Evolutionary conservation across 495 filamentous ascomycete species (phyloP).

Genomic region (Haplographium delicatum): DNA sequence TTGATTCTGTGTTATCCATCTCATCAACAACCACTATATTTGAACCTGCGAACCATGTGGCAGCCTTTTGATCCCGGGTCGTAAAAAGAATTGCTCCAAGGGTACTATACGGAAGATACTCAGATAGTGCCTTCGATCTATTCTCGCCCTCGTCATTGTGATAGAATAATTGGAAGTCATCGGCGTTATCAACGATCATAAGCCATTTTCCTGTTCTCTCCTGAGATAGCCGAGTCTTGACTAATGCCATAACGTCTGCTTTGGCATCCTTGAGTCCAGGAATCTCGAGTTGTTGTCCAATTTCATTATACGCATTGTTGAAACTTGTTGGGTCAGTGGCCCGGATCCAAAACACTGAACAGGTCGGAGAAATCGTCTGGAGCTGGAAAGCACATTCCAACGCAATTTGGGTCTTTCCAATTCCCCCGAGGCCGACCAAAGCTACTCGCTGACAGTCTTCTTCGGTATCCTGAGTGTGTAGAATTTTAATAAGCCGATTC

Average conservation of each 20-base stretch:
- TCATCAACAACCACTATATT: slow-evolving; percentile 26
- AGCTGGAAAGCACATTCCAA: neutral
- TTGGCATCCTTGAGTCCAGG: slow-evolving; percentile 12
- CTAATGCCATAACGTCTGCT: slow-evolving; percentile 20
- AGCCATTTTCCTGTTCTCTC: slow-evolving; percentile 24
- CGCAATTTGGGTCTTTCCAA: slow-evolving; percentile 45
- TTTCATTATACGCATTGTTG: slow-evolving; percentile 26
- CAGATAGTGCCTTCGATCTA: slow-evolving; percentile 11
- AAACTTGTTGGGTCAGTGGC: slow-evolving; percentile 17
- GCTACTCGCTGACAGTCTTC: slow-evolving; percentile 18
- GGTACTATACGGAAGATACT: slow-evolving; percentile 2
- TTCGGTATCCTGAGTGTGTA: neutral
- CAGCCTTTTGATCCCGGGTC: slow-evolving; percentile 4
- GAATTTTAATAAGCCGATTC: slow-evolving; percentile 2
- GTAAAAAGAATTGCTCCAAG: slow-evolving; percentile 10
- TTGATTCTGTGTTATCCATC: slow-evolving; percentile 27
- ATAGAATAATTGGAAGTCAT: slow-evolving; percentile 4
- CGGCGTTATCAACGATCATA: slow-evolving; percentile 5
- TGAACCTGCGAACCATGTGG: slow-evolving; percentile 3
- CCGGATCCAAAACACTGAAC: slow-evolving; percentile 2
- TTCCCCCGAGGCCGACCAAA: slow-evolving; percentile 39
- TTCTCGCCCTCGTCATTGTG: slow-evolving; percentile 27
- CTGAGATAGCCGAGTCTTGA: slow-evolving; percentile 18
- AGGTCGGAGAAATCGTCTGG: neutral
- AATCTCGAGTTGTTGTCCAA: slow-evolving; percentile 20